phyloP scores from a whole-genome alignment of 176 grass and related monocot species.

The Echinochloa phyllopogon region DNA sequence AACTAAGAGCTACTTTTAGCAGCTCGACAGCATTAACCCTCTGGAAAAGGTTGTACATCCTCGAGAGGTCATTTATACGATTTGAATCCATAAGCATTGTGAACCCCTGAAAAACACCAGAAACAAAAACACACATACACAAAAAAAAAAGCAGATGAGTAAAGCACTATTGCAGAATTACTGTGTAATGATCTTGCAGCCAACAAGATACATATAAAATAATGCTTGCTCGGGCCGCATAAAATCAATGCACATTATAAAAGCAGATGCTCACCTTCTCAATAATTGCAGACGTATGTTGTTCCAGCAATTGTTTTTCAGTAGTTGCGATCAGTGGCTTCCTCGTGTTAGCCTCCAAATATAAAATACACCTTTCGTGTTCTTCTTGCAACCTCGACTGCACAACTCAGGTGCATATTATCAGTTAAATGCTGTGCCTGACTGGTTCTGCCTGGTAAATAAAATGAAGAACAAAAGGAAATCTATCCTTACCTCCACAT shows the following conservation, averaged over 20 bases:
- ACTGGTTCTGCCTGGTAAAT: conserved; percentile 13
- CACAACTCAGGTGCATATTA: conserved; percentile 42
- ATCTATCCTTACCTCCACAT: conserved; percentile 71
- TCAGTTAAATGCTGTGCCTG: conserved; percentile 39
- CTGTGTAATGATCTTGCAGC: conserved; percentile 1
- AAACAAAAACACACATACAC: not conserved
- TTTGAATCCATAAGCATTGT: conserved; percentile 96
- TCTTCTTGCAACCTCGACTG: conserved; percentile 99
- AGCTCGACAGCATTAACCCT: conserved; percentile 93
- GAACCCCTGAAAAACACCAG: conserved; percentile 69
- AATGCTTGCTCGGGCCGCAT: conserved; percentile 27
- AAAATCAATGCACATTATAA: conserved; percentile 26
- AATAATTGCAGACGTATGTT: conserved; percentile 91
- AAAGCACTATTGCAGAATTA: not conserved
- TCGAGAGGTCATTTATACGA: conserved; percentile 78
- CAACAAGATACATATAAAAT: conserved; percentile 17
- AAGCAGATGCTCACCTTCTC: conserved; percentile 68
- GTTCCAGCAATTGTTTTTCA: conserved; percentile 91
- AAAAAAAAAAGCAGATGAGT: not conserved
- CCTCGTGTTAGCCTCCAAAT: conserved; percentile 92
- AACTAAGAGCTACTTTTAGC: conserved; percentile 88
- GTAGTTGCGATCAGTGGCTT: conserved; percentile 83
- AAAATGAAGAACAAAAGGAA: conserved; percentile 33
- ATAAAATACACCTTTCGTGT: conserved; percentile 94
- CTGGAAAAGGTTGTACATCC: conserved; percentile 95